Conservation (phyloP, 2,329 filamentous ascomycete species). For the Microcyclosporella mali region DNA sequence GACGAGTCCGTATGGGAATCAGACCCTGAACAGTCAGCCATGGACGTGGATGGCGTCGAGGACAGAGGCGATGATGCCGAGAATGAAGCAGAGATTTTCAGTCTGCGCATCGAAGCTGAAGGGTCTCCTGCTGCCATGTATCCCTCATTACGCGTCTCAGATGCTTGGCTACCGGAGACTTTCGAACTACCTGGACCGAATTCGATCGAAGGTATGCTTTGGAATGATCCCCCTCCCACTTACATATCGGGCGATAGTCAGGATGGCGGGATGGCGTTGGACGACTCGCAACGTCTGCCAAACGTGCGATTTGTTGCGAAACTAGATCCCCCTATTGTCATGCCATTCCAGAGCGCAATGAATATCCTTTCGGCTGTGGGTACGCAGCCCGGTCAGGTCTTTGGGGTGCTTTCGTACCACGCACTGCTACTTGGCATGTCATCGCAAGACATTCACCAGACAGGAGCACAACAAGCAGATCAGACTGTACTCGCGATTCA, state of each 20-base stretch:
- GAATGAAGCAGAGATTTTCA: conserved; percentile 48
- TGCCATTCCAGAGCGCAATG: conserved; percentile 59
- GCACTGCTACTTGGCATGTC: conserved; percentile 16
- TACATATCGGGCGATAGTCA: conserved; percentile 39
- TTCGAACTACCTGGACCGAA: conserved; percentile 64
- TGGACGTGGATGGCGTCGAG: conserved; percentile 29
- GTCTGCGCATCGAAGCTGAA: conserved; percentile 61
- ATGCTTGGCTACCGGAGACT: conserved; percentile 64
- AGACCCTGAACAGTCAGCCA: conserved; percentile 32
- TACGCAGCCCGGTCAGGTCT: conserved; percentile 46
- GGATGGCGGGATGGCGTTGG: conserved; percentile 46
- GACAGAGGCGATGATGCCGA: neutral
- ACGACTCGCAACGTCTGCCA: conserved; percentile 51
- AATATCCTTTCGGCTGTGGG: conserved; percentile 56
- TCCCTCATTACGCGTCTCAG: conserved; percentile 62
- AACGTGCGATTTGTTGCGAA: conserved; percentile 69
- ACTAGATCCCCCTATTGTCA: conserved; percentile 66
- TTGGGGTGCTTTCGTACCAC: conserved; percentile 17
- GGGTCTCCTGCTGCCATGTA: conserved; percentile 41
- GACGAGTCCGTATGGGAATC: conserved; percentile 16
- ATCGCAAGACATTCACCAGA: neutral
- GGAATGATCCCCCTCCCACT: conserved; percentile 65
- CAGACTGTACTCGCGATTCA: conserved; percentile 5
- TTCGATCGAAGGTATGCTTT: conserved; percentile 45
- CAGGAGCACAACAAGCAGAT: neutral